These are phyloP conservation scores for Chrysoporthe deuterocubensis DNA, from an alignment of 2,329 filamentous ascomycete genomes.

Conservation along the genomic window DNA sequence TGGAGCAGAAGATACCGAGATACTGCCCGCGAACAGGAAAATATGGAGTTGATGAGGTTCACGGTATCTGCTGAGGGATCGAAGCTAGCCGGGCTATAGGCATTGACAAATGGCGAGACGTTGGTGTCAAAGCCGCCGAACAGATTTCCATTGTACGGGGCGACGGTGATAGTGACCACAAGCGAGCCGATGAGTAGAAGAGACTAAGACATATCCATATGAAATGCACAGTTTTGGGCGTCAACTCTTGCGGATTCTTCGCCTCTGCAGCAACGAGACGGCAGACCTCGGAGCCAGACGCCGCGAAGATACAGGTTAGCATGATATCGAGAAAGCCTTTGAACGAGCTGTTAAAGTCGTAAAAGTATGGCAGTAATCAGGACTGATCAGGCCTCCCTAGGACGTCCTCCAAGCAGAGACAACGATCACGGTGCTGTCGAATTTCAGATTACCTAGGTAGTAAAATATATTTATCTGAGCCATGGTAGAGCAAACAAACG, in stretches of 20 bases:
- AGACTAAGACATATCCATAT: slow-evolving; percentile 50
- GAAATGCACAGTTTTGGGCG: slow-evolving; percentile 49
- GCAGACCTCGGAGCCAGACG: slow-evolving; percentile 50
- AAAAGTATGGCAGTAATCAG: slow-evolving; percentile 48
- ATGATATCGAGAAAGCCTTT: slow-evolving; percentile 60
- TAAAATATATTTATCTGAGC: too few relatives aligned
- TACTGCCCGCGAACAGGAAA: slow-evolving; percentile 48
- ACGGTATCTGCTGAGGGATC: slow-evolving; percentile 49
- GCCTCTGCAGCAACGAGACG: slow-evolving; percentile 50
- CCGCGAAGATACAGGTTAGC: slow-evolving; percentile 52
- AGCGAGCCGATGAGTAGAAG: slow-evolving; percentile 51
- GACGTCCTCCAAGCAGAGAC: slow-evolving; percentile 49
- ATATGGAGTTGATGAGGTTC: slow-evolving; percentile 53
- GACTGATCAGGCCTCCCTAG: slow-evolving; percentile 43
- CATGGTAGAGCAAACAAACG: too few relatives aligned
- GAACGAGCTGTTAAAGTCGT: slow-evolving; percentile 48
- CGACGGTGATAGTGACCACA: slow-evolving; percentile 49
- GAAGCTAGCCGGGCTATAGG: slow-evolving; percentile 46
- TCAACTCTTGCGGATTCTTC: slow-evolving; percentile 45
- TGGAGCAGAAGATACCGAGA: slow-evolving; percentile 47
- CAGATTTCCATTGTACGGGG: slow-evolving; percentile 43
- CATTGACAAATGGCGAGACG: slow-evolving; percentile 51
- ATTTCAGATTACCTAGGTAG: background rate
- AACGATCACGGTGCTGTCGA: slow-evolving; percentile 40
- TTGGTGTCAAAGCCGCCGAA: slow-evolving; percentile 47